These are phyloP conservation scores for Gilbertella persicaria DNA, from an alignment of 371 early-diverging fungal genomes.

Conservation along the genomic window DNA sequence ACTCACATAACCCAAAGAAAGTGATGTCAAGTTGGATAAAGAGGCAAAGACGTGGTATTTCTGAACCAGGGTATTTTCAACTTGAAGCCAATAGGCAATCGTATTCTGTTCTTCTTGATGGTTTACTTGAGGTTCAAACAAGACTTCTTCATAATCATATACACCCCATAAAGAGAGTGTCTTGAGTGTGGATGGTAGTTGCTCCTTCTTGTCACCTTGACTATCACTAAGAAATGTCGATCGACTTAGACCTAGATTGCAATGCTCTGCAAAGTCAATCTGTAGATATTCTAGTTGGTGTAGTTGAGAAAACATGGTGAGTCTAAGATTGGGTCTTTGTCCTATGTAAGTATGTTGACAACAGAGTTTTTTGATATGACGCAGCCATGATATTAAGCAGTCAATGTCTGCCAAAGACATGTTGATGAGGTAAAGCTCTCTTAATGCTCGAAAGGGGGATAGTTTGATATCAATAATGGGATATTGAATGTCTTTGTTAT, in stretches of 20 bases:
- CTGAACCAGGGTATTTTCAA: not conserved
- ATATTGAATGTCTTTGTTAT: not conserved
- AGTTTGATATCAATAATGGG: not conserved
- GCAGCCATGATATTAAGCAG: not conserved
- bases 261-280: slow-evolving; percentile 1
- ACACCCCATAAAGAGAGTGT: not conserved
- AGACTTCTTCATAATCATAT: not conserved
- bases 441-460: not conserved
- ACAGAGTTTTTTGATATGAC: not conserved
- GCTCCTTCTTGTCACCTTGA: too few relatives aligned
- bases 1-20: slow-evolving; percentile 24
- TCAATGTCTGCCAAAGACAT: slow-evolving; percentile 2
- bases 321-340: not conserved
- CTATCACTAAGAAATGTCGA: too few relatives aligned
- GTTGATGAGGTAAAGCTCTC: not conserved
- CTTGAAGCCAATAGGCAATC: not conserved
- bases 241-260: not conserved
- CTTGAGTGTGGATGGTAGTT: not conserved
- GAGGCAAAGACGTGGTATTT: slow-evolving; percentile 11
- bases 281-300: not conserved
- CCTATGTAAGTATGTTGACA: slow-evolving; percentile 1
- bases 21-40: not conserved
- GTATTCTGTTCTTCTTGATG: not conserved
- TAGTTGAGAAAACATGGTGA: slow-evolving; percentile 3
- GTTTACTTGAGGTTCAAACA: not conserved